Evolutionary conservation across 257 asterid species (phyloP).

Genomic region (Scutellaria galericulata): DNA sequence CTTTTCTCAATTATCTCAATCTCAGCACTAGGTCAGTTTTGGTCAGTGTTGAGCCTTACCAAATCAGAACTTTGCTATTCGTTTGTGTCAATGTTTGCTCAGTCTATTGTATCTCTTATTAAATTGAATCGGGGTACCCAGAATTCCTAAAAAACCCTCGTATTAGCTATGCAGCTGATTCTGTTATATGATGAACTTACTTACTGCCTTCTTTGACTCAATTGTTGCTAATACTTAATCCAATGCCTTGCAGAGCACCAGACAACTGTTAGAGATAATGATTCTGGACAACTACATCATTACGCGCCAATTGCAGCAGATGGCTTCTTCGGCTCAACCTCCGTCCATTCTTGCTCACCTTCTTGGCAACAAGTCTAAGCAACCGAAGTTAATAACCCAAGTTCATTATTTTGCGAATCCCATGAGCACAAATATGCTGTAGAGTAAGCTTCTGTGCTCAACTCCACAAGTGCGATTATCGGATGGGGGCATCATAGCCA

Average conservation of each 20-base stretch:
- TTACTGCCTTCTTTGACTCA: not conserved
- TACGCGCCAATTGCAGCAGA: constrained; percentile 64
- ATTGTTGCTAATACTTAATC: constrained; percentile 29
- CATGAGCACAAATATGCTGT: constrained; percentile 60
- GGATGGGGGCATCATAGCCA: not conserved
- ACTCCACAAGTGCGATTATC: not conserved
- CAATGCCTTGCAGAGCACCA: constrained; percentile 77
- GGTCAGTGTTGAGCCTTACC: not conserved
- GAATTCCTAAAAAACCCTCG: too few relatives aligned
- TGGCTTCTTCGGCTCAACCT: constrained; percentile 51
- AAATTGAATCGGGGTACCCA: too few relatives aligned
- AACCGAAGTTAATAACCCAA: constrained; percentile 47
- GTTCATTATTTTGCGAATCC: constrained; percentile 90
- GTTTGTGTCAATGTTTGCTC: too few relatives aligned
- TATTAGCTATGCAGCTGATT: constrained; percentile 9
- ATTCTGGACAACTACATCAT: constrained; percentile 67
- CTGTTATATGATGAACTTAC: not conserved
- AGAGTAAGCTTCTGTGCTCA: constrained; percentile 26
- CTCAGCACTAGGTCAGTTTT: not conserved
- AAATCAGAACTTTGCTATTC: not conserved
- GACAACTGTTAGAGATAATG: constrained; percentile 70
- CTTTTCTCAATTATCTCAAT: constrained; percentile 13
- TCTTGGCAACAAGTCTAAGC: constrained; percentile 51
- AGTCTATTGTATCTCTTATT: too few relatives aligned
- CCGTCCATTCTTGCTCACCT: constrained; percentile 67